Conservation (phyloP, 371 early-diverging fungal genomes). For the Chytridiales sp. region DNA sequence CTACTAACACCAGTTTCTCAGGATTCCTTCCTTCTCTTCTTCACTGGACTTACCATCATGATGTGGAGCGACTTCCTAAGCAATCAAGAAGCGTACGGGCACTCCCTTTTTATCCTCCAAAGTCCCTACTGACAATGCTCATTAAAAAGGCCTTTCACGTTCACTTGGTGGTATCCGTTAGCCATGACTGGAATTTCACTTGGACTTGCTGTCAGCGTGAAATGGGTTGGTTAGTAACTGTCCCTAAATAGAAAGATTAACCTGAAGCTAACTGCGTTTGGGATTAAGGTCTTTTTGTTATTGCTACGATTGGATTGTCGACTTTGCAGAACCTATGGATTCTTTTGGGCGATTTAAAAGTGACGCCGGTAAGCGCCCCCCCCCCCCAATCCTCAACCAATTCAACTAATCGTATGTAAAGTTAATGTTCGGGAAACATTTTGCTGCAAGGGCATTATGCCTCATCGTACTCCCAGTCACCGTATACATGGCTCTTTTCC, state of each 20-base stretch:
- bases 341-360: constrained; percentile 73
- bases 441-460: constrained; percentile 58
- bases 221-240: constrained; percentile 51
- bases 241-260: too few species aligned
- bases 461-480: constrained; percentile 75
- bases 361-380: constrained; percentile 55
- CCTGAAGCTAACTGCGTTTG: background rate
- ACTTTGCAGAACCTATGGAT: constrained; percentile 88
- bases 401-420: constrained; percentile 11
- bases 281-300: constrained; percentile 73
- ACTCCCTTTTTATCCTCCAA: background rate
- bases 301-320: constrained; percentile 78
- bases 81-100: constrained; percentile 30
- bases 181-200: constrained; percentile 29
- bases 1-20: background rate
- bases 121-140: constrained; percentile 26
- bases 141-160: constrained; percentile 56
- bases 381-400: background rate
- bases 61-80: constrained; percentile 47
- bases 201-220: constrained; percentile 47
- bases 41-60: constrained; percentile 51
- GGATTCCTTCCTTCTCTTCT: constrained; percentile 90
- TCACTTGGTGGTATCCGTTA: constrained; percentile 47
- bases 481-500: constrained; percentile 77
- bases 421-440: constrained; percentile 51